A percentile compares a stretch with the other conserved stretches of the same genome.
phyloP scores from a whole-genome alignment of 768 basidiomycete species.

The Calvatia gigantea region DNA sequence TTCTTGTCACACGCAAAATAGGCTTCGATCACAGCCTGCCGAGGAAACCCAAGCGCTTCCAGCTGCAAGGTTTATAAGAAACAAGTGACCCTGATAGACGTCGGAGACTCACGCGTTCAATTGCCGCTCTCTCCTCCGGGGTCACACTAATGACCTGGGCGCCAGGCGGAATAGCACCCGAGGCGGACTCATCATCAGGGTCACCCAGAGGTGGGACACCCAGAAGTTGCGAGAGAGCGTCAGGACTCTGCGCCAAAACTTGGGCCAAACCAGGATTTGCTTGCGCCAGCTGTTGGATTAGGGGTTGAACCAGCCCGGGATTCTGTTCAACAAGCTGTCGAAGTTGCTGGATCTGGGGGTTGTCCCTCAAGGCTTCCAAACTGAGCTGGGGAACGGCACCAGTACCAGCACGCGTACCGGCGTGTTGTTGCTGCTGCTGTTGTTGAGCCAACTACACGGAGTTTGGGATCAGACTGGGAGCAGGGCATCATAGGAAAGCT shows the following conservation, averaged over 20 bases:
- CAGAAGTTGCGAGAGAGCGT: conserved; percentile 61
- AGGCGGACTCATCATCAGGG: conserved; percentile 41
- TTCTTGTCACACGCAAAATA: conserved; percentile 96
- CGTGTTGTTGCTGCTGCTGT: conserved; percentile 62
- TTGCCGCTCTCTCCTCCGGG: conserved; percentile 83
- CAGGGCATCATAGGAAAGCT: conserved; percentile 14
- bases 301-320: conserved; percentile 70
- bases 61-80: conserved; percentile 44
- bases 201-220: conserved; percentile 36
- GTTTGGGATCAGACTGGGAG: neutral
- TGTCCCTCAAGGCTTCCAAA: conserved; percentile 52
- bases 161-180: conserved; percentile 42
- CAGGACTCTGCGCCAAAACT: conserved; percentile 66
- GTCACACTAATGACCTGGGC: conserved; percentile 74
- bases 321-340: conserved; percentile 73
- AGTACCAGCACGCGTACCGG: conserved; percentile 30
- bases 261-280: conserved; percentile 77
- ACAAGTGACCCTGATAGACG: neutral
- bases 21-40: conserved; percentile 80
- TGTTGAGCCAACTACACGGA: conserved; percentile 64
- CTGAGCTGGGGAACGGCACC: conserved; percentile 33
- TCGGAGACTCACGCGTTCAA: conserved; percentile 77
- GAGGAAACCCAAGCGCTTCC: conserved; percentile 82
- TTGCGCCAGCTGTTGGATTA: conserved; percentile 78
- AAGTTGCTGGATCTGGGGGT: conserved; percentile 68